Percentiles rank a stretch among this genome's conserved stretches.
Conservation (phyloP, 106 monocot genomes). For the Triglochin maritima region DNA sequence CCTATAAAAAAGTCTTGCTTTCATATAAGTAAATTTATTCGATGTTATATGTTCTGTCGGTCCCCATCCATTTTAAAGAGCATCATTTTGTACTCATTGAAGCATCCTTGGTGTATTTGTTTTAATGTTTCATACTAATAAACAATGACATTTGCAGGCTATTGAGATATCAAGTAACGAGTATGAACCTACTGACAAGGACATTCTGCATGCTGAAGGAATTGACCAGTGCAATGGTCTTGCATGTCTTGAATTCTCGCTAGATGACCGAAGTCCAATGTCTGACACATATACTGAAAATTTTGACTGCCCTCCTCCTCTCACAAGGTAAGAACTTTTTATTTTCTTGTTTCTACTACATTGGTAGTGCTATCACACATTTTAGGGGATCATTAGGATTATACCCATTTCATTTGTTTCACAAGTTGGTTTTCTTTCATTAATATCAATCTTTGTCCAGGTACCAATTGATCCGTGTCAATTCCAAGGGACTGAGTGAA, state of each 20-base stretch:
- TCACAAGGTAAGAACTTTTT: slow-evolving; percentile 19
- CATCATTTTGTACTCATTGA: no score
- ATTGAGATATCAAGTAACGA: slow-evolving; percentile 39
- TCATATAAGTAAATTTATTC: no score
- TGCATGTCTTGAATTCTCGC: slow-evolving; percentile 31
- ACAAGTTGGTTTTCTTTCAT: not conserved
- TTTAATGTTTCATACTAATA: not conserved
- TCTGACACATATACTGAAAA: slow-evolving; percentile 20
- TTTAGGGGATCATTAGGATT: no score
- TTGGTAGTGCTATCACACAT: no score
- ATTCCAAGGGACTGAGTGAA: slow-evolving; percentile 29
- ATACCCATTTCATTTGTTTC: not conserved
- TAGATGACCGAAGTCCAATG: slow-evolving; percentile 27
- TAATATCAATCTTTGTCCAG: slow-evolving; percentile 8
- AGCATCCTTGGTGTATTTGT: no score
- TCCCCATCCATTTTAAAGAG: no score
- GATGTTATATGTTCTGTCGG: no score
- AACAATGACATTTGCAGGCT: slow-evolving; percentile 12
- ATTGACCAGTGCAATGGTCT: slow-evolving; percentile 25
- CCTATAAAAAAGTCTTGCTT: no score
- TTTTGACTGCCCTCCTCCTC: slow-evolving; percentile 15
- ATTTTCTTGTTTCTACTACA: not conserved
- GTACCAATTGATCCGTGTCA: slow-evolving; percentile 31
- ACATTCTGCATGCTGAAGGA: slow-evolving; percentile 33
- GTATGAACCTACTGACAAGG: slow-evolving; percentile 33